A percentile compares a stretch with the other conserved stretches of the same genome.
Evolutionary conservation across 2,329 filamentous ascomycete species (phyloP).

Genomic region (Cytospora leucostoma): DNA sequence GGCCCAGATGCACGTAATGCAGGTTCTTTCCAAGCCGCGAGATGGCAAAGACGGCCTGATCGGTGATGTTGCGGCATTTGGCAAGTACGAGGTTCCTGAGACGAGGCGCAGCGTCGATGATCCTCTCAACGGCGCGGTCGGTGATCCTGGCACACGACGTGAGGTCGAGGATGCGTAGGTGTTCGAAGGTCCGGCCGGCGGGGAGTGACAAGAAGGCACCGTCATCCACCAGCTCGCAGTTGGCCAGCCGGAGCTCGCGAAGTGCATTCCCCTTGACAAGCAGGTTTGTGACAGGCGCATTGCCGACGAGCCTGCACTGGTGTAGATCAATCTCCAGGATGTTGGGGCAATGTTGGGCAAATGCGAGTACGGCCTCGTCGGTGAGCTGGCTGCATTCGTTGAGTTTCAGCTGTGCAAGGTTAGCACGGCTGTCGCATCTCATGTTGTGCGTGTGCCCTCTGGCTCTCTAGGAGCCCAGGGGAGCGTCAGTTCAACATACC

Average conservation of each 20-base stretch:
- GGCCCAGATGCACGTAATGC: constrained; percentile 93
- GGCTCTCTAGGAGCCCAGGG: neutral
- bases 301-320: constrained; percentile 78
- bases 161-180: constrained; percentile 88
- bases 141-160: constrained; percentile 84
- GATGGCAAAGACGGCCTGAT: constrained; percentile 83
- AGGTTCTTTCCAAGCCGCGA: constrained; percentile 90
- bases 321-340: constrained; percentile 96
- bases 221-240: constrained; percentile 83
- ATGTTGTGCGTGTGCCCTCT: neutral
- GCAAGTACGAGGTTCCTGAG: constrained; percentile 90
- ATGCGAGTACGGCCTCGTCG: constrained; percentile 78
- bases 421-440: neutral
- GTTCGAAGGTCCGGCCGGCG: constrained; percentile 70
- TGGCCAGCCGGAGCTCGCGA: constrained; percentile 85
- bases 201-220: constrained; percentile 83
- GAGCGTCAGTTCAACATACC: constrained; percentile 50
- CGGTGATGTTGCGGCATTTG: constrained; percentile 92
- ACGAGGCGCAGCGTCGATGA: constrained; percentile 82
- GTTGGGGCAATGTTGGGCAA: constrained; percentile 85
- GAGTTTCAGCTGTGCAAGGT: constrained; percentile 71
- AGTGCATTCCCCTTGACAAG: constrained; percentile 77
- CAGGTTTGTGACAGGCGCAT: constrained; percentile 79
- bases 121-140: constrained; percentile 84
- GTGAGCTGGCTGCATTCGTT: constrained; percentile 88